Conservation (phyloP, 2,329 filamentous ascomycete species). For the Nothophoma quercina region DNA sequence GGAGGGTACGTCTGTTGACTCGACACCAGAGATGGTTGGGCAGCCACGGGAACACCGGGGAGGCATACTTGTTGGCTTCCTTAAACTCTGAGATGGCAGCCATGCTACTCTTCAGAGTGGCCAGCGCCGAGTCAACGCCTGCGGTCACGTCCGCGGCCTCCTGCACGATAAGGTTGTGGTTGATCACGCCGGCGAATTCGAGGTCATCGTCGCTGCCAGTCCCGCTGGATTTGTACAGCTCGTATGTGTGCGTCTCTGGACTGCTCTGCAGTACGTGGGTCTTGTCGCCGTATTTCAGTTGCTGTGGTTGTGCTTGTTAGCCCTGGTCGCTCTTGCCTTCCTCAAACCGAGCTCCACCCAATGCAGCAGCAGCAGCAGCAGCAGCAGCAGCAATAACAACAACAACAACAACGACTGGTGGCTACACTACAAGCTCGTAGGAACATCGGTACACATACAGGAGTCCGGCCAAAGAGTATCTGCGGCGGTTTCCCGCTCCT, state of each 20-base stretch:
- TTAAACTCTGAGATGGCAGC: constrained; percentile 67
- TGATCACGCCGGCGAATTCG: constrained; percentile 64
- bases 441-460: constrained; percentile 43
- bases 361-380: no score
- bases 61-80: constrained; percentile 64
- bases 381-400: no score
- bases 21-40: constrained; percentile 26
- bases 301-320: constrained; percentile 50
- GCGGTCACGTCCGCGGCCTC: constrained; percentile 63
- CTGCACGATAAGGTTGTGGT: constrained; percentile 63
- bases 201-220: constrained; percentile 53
- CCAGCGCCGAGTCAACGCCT: constrained; percentile 66
- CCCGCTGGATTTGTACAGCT: constrained; percentile 62
- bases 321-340: constrained; percentile 29
- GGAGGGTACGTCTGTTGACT: constrained; percentile 24
- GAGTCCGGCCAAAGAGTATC: constrained; percentile 50
- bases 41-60: constrained; percentile 38
- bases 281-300: constrained; percentile 65
- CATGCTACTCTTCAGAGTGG: constrained; percentile 65
- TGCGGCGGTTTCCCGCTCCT: constrained; percentile 48
- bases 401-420: constrained; percentile 9
- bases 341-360: constrained; percentile 14
- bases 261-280: constrained; percentile 62
- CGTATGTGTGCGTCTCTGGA: constrained; percentile 62
- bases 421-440: constrained; percentile 11